Conservation (phyloP, 2,329 filamentous ascomycete species). For the Aureobasidium zeae region DNA sequence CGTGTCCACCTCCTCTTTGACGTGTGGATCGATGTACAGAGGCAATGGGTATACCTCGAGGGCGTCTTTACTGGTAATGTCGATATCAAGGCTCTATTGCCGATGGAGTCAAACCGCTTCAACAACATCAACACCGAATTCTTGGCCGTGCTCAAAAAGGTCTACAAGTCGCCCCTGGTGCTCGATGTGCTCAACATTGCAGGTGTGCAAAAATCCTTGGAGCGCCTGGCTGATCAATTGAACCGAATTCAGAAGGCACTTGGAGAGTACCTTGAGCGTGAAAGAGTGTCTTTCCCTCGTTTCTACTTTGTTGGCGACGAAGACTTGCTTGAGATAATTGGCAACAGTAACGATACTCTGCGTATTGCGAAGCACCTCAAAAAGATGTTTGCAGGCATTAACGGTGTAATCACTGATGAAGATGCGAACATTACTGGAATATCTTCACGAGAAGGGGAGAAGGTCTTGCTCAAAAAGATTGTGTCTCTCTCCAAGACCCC, state of each 20-base stretch:
- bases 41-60: constrained; percentile 98
- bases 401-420: constrained; percentile 82
- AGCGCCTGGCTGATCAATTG: constrained; percentile 88
- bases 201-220: constrained; percentile 89
- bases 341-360: constrained; percentile 94
- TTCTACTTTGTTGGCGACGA: constrained; percentile 99
- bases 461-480: constrained; percentile 76
- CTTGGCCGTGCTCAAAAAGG: constrained; percentile 98
- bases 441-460: constrained; percentile 89
- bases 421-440: constrained; percentile 84
- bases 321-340: constrained; percentile 96
- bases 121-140: constrained; percentile 99
- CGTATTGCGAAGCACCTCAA: constrained; percentile 98
- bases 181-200: constrained; percentile 93
- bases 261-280: constrained; percentile 95
- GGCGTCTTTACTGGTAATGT: constrained; percentile 98
- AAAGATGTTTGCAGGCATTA: constrained; percentile 99
- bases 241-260: constrained; percentile 99
- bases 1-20: constrained; percentile 96
- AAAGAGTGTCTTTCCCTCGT: constrained; percentile 91
- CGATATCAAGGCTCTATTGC: constrained; percentile 95
- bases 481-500: constrained; percentile 90
- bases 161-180: constrained; percentile 90
- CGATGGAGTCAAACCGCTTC: constrained; percentile 92
- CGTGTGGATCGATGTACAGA: constrained; percentile 99